Base-by-base conservation (phyloP, 805 yeast species). In the Lipomyces japonicus region DNA sequence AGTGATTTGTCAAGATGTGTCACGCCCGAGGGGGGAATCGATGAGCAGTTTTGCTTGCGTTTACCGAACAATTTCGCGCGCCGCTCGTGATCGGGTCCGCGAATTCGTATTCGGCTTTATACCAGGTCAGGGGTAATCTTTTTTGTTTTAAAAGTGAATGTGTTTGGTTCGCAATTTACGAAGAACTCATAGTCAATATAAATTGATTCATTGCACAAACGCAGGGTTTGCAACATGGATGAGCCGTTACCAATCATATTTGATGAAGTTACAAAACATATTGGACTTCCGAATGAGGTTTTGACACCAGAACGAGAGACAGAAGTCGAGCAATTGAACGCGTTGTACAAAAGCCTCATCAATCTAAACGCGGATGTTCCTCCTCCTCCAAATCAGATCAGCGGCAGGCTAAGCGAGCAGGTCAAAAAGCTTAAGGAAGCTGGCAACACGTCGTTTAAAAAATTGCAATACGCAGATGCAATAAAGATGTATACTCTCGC, bases 401-500 rank as follows among this genome's bases (percentile, higher is more conserved):
- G 53, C 28, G 63, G 63, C 30, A 46, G 65, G 41, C 42, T 66
- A 36, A 58, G 62, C 21, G 58, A 55, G 5, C 65, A 67, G 40
- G 70, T 70, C 35, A 53, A 60, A 31, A 69, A 69, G 47, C 59
- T 69, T 39, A 61, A 61, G n/a, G 67, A 64, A 10, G 50, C 63
- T 19, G 76, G 69, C 10, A 53, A 61, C 18, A 55, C 53, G 38
- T 59, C 63, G 18, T 53, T 68, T 39, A 59, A 62, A 50, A 58
- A 59, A 4, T 32, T 44, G 2, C 49, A 46, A n/a, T 40, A 37
- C 21, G 53, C 50, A 14, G 75, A 71, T 26, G 75, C 75, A 6
- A 58, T 66, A 23, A 62, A 63, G 51, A 49, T 63, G 48, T 63
- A 67, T 45, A 51, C 64, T 16, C 58, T 70, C 35, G 75, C 76